phyloP scores from a whole-genome alignment of 2,329 filamentous ascomycete genomes.

The Aspergillus quadricinctus region DNA sequence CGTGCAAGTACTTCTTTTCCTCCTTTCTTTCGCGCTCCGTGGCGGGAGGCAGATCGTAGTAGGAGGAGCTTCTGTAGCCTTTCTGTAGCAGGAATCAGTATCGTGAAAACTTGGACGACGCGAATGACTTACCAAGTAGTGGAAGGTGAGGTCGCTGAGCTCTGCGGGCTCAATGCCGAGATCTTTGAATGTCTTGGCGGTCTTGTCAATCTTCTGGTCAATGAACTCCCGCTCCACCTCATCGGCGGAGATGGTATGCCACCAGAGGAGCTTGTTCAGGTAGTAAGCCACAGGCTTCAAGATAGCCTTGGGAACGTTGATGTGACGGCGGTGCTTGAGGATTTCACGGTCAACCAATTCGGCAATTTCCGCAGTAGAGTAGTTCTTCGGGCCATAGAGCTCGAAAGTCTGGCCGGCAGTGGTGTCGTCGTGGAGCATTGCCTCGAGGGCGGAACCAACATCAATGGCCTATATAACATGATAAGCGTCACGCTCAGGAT shows the following conservation, averaged over 20 bases:
- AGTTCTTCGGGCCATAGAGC: slow-evolving; percentile 89
- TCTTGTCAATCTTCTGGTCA: slow-evolving; percentile 84
- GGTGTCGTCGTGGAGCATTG: slow-evolving; percentile 84
- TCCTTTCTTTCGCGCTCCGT: slow-evolving; percentile 92
- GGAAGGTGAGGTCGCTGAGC: slow-evolving; percentile 80
- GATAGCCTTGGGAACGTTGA: slow-evolving; percentile 81
- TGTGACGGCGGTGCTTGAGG: slow-evolving; percentile 78
- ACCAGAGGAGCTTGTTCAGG: slow-evolving; percentile 83
- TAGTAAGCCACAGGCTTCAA: slow-evolving; percentile 70
- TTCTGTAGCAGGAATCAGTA: slow-evolving; percentile 52
- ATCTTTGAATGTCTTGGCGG: slow-evolving; percentile 93
- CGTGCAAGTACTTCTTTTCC: slow-evolving; percentile 95
- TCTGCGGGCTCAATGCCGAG: slow-evolving; percentile 86
- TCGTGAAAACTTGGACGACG: neutral
- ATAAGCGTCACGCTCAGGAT: slow-evolving; percentile 11
- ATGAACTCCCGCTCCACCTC: slow-evolving; percentile 89
- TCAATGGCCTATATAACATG: slow-evolving; percentile 66
- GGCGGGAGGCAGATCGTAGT: slow-evolving; percentile 89
- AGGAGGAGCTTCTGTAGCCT: slow-evolving; percentile 81
- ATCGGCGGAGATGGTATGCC: slow-evolving; percentile 76
- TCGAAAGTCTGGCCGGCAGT: slow-evolving; percentile 90
- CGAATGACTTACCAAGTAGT: slow-evolving; percentile 71
- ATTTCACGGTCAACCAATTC: slow-evolving; percentile 89
- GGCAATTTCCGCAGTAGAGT: slow-evolving; percentile 82
- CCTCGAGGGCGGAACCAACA: slow-evolving; percentile 81